phyloP scores from a whole-genome alignment of 2,329 filamentous ascomycete genomes.

The Plectosphaerella plurivora region DNA sequence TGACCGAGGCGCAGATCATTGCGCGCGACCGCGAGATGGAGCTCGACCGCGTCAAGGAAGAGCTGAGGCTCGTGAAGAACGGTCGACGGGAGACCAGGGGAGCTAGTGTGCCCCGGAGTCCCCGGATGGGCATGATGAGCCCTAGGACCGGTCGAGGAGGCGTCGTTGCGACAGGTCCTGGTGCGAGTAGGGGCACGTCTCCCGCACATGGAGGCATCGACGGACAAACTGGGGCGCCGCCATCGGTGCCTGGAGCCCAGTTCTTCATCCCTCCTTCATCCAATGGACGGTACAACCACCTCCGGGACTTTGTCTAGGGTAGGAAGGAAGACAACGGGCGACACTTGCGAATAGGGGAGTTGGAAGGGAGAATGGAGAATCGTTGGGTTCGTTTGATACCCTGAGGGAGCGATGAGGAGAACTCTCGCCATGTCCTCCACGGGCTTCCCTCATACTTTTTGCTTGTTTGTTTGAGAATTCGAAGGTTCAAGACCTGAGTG shows the following conservation, averaged over 20 bases:
- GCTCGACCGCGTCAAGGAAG: slow-evolving; percentile 41
- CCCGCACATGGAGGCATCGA: slow-evolving; percentile 31
- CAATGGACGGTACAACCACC: slow-evolving; percentile 38
- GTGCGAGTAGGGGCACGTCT: slow-evolving; percentile 44
- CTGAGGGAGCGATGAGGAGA: not conserved
- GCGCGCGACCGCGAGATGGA: slow-evolving; percentile 48
- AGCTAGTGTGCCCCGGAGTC: slow-evolving; percentile 53
- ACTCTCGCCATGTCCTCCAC: not conserved
- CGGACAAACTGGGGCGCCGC: slow-evolving; percentile 19
- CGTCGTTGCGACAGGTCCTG: slow-evolving; percentile 16
- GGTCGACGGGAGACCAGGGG: slow-evolving; percentile 52
- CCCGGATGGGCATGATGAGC: slow-evolving; percentile 49
- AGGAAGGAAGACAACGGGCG: slow-evolving; percentile 4
- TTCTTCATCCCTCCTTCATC: slow-evolving; percentile 31
- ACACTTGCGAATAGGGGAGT: no score
- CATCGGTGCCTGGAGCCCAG: slow-evolving; percentile 28
- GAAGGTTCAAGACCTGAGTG: no score
- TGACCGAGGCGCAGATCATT: slow-evolving; percentile 34
- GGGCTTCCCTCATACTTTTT: not conserved
- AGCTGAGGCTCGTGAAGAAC: slow-evolving; percentile 41
- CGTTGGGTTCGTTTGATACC: slow-evolving; percentile 1
- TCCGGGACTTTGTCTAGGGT: slow-evolving; percentile 29
- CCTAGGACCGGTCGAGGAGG: slow-evolving; percentile 29
- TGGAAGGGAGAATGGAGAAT: not conserved
- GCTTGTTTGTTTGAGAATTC: not conserved